Evolutionary conservation across 495 filamentous ascomycete species (phyloP).

Genomic region (Stereocaulon alpinum): DNA sequence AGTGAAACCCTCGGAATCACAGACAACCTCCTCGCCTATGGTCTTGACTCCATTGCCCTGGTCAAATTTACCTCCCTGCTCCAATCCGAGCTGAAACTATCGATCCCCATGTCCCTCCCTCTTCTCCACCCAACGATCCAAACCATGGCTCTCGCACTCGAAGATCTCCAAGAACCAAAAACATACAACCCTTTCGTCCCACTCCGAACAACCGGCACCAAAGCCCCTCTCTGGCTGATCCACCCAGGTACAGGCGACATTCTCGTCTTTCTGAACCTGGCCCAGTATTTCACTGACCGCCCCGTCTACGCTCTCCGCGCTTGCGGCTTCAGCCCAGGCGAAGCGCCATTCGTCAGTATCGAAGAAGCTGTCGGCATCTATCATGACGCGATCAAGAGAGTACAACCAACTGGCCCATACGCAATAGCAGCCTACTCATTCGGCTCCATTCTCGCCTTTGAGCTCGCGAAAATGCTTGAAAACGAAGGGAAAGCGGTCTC

Average conservation of each 20-base stretch:
- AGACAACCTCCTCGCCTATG: background rate
- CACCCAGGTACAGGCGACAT: conserved; percentile 50
- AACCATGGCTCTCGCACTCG: conserved; percentile 25
- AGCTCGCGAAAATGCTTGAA: conserved; percentile 40
- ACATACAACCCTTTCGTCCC: conserved; percentile 40
- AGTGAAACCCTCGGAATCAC: too few relatives aligned
- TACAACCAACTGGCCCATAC: conserved; percentile 46
- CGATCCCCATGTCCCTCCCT: too few relatives aligned
- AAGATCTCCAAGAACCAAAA: conserved; percentile 7
- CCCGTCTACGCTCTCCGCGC: conserved; percentile 46
- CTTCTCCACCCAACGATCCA: conserved; percentile 29
- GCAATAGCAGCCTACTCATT: conserved; percentile 46
- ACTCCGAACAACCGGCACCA: conserved; percentile 31
- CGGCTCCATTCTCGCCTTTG: conserved; percentile 46
- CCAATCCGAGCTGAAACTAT: too few relatives aligned
- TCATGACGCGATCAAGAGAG: conserved; percentile 30
- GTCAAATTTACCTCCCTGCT: too few relatives aligned
- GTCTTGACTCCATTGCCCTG: conserved; percentile 24
- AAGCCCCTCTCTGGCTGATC: conserved; percentile 45
- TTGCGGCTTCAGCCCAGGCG: conserved; percentile 37
- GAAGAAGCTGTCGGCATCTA: conserved; percentile 34
- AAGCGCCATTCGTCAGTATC: conserved; percentile 29
- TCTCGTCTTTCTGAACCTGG: conserved; percentile 44
- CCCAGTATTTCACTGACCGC: conserved; percentile 37
- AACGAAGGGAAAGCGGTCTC: conserved; percentile 22